A percentile compares a stretch with the other conserved stretches of the same genome.
These are phyloP conservation scores for Plasmodium adleri DNA, from an alignment of 169 alveolate species.

Conservation along the genomic window DNA sequence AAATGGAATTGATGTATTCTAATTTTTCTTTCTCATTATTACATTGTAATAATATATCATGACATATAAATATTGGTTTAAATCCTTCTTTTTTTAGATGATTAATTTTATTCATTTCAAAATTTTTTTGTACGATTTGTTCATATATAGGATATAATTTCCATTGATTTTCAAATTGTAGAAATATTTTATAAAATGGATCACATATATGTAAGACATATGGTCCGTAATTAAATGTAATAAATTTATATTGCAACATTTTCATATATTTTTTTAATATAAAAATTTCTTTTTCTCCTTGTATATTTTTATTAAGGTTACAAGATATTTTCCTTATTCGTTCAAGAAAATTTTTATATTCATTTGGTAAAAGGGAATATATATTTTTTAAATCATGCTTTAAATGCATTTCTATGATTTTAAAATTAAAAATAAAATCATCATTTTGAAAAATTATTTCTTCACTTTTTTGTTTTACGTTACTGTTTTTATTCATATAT, in stretches of 20 bases:
- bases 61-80: conserved; percentile 44
- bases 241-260: conserved; percentile 57
- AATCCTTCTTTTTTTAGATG: conserved; percentile 65
- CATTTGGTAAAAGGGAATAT: conserved; percentile 59
- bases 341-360: conserved; percentile 68
- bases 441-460: conserved; percentile 2
- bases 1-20: conserved; percentile 36
- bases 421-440: conserved; percentile 32
- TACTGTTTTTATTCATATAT: conserved; percentile 5
- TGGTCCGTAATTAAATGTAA: conserved; percentile 66
- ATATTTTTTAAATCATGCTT: conserved; percentile 58
- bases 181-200: conserved; percentile 64
- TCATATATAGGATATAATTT: conserved; percentile 68
- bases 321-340: conserved; percentile 28
- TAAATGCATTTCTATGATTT: conserved; percentile 65
- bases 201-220: conserved; percentile 69
- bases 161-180: conserved; percentile 56
- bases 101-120: conserved; percentile 28
- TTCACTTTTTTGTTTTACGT: conserved; percentile 7
- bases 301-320: conserved; percentile 50
- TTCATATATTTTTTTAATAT: conserved; percentile 74
- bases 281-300: conserved; percentile 73
- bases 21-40: conserved; percentile 53
- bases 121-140: conserved; percentile 38
- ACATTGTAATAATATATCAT: conserved; percentile 51